phyloP scores from a whole-genome alignment of 2,329 filamentous ascomycete genomes.

The Xylaria sp. region DNA sequence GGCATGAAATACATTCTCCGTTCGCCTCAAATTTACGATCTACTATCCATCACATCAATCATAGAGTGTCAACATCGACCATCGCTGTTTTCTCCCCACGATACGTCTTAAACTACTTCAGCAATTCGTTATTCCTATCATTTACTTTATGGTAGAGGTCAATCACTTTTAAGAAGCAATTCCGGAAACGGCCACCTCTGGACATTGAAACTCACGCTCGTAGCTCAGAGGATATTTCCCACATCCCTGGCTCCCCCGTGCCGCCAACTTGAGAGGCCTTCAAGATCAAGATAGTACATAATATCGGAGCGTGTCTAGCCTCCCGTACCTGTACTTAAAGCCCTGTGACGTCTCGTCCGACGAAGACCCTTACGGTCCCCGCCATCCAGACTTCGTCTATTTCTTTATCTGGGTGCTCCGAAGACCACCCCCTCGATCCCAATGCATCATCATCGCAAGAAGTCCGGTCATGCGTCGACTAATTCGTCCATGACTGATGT shows the following conservation, averaged over 20 bases:
- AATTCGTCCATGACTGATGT: slow-evolving; percentile 66
- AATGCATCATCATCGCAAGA: slow-evolving; percentile 68
- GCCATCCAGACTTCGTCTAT: slow-evolving; percentile 38
- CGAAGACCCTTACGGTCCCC: slow-evolving; percentile 37
- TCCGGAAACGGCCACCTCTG: not conserved
- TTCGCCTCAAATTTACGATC: not conserved
- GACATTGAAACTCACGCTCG: not conserved
- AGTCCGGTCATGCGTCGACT: slow-evolving; percentile 63
- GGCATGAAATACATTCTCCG: not conserved
- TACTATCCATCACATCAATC: slow-evolving; percentile 1
- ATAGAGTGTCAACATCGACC: not conserved
- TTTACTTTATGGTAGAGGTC: not conserved
- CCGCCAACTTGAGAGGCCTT: slow-evolving; percentile 8
- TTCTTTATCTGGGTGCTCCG: slow-evolving; percentile 28
- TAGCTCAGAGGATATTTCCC: not conserved
- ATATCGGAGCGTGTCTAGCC: slow-evolving; percentile 14
- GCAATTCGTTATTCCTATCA: not conserved
- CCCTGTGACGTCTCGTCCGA: slow-evolving; percentile 37
- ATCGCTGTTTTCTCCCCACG: not conserved
- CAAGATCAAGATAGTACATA: slow-evolving; percentile 1
- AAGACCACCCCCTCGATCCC: slow-evolving; percentile 43
- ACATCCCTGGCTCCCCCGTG: slow-evolving; percentile 1
- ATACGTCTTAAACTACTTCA: not conserved
- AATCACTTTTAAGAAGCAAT: not conserved
- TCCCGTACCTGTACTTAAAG: slow-evolving; percentile 4